phyloP scores from a whole-genome alignment of 768 basidiomycete genomes.

The Peribolospora baueri region DNA sequence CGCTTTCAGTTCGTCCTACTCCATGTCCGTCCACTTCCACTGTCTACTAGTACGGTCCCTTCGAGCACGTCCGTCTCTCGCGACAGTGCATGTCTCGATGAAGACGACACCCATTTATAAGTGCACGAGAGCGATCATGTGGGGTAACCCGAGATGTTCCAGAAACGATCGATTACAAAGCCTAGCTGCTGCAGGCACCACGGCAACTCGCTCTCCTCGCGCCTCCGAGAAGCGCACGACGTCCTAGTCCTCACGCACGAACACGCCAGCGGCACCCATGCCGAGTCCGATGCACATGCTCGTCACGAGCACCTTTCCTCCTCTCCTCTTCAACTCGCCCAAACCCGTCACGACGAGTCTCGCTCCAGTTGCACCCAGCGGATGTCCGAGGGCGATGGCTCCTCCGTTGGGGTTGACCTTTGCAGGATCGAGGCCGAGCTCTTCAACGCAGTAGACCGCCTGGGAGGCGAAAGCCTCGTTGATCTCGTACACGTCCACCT shows the following conservation, averaged over 20 bases:
- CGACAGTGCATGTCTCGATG: no score
- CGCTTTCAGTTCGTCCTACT: no score
- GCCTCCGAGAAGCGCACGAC: no score
- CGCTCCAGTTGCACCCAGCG: constrained; percentile 15
- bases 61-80: no score
- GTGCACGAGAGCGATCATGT: no score
- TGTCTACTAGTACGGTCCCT: no score
- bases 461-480: constrained; percentile 72
- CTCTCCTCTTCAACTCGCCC: constrained; percentile 20
- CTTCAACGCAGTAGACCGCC: constrained; percentile 40
- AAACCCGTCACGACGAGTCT: constrained; percentile 67
- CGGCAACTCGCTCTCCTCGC: no score
- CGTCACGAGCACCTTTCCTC: constrained; percentile 39
- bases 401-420: constrained; percentile 77
- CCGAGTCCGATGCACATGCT: constrained; percentile 60
- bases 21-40: no score
- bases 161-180: no score
- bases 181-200: no score
- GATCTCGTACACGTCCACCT: constrained; percentile 62
- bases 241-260: constrained; percentile 20
- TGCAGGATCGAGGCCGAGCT: constrained; percentile 35
- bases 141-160: no score
- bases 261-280: constrained; percentile 72
- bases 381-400: constrained; percentile 47
- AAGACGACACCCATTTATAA: no score